Evolutionary conservation across 2,329 filamentous ascomycete species (phyloP).

Genomic region (Clonostachys rhizophaga): DNA sequence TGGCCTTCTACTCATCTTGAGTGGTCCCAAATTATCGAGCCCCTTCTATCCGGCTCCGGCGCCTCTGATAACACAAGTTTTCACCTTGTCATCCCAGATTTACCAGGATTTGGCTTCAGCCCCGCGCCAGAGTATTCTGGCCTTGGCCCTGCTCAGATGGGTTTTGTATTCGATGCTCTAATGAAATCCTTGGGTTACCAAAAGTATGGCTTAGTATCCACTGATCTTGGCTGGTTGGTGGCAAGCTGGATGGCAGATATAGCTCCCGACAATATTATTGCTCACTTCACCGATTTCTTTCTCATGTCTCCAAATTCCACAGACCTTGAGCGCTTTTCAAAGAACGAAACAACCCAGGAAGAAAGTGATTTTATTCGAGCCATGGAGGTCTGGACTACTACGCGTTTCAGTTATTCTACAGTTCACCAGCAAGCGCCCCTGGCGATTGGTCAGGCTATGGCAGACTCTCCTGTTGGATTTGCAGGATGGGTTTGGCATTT

Average conservation of each 20-base stretch:
- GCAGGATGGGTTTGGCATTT: slow-evolving; percentile 3
- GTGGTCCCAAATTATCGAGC: not conserved
- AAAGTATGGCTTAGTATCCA: slow-evolving; percentile 1
- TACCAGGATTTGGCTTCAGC: slow-evolving; percentile 4
- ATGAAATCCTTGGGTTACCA: slow-evolving; percentile 1
- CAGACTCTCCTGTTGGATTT: slow-evolving; percentile 3
- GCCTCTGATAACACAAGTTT: not conserved
- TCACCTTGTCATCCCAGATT: slow-evolving; percentile 1
- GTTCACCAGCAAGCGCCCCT: slow-evolving; percentile 1
- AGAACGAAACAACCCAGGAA: not conserved
- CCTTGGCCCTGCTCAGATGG: not conserved
- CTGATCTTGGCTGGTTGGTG: slow-evolving; percentile 2
- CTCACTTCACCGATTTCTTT: slow-evolving; percentile 20
- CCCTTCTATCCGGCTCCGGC: slow-evolving; percentile 1
- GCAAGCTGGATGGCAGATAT: not conserved
- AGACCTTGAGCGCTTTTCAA: slow-evolving; percentile 1
- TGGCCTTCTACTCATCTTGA: slow-evolving; percentile 5
- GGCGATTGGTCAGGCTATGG: not conserved
- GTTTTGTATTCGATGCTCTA: not conserved
- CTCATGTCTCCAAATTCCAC: not conserved
- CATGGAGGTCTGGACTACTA: not conserved
- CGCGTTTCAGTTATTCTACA: not conserved
- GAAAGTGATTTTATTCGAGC: not conserved
- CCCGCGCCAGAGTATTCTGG: slow-evolving; percentile 1
- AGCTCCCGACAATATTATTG: slow-evolving; percentile 12